Evolutionary conservation across 108 stramenopile species (phyloP).

Genomic region (Ochromonas danica): DNA sequence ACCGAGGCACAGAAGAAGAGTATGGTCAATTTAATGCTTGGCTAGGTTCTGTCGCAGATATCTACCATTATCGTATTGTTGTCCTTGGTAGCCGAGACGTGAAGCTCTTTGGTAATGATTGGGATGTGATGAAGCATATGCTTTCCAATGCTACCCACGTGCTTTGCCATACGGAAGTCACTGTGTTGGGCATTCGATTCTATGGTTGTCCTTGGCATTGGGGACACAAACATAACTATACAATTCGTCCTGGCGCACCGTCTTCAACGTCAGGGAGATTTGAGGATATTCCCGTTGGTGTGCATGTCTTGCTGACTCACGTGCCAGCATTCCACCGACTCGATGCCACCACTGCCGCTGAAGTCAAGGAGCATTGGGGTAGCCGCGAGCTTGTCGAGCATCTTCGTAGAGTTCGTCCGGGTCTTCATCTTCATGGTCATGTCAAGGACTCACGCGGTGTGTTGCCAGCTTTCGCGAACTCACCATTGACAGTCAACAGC

Average conservation of each 20-base stretch:
- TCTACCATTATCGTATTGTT: conserved; percentile 28
- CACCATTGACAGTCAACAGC: conserved; percentile 7
- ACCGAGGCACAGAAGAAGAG: conserved; percentile 28
- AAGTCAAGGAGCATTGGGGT: conserved; percentile 19
- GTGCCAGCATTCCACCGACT: conserved; percentile 13
- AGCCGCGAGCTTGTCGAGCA: background rate
- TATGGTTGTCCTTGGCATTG: conserved; percentile 35
- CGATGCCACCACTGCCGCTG: background rate
- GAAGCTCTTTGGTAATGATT: conserved; percentile 22
- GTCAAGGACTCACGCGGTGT: conserved; percentile 19
- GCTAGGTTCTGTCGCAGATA: conserved; percentile 20
- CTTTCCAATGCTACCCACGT: conserved; percentile 22
- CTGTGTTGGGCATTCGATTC: conserved; percentile 30
- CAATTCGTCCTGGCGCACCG: conserved; percentile 23
- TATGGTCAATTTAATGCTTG: conserved; percentile 19
- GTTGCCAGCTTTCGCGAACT: background rate
- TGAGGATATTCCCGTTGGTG: conserved; percentile 8
- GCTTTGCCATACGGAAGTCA: background rate
- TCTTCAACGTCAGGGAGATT: background rate
- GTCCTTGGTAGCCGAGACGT: conserved; percentile 18
- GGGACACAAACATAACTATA: background rate
- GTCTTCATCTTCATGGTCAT: conserved; percentile 20
- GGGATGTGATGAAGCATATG: conserved; percentile 1
- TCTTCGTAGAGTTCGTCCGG: background rate
- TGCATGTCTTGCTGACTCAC: conserved; percentile 13